phyloP scores from a whole-genome alignment of 2,329 filamentous ascomycete species.

The Curvularia verruculosa region DNA sequence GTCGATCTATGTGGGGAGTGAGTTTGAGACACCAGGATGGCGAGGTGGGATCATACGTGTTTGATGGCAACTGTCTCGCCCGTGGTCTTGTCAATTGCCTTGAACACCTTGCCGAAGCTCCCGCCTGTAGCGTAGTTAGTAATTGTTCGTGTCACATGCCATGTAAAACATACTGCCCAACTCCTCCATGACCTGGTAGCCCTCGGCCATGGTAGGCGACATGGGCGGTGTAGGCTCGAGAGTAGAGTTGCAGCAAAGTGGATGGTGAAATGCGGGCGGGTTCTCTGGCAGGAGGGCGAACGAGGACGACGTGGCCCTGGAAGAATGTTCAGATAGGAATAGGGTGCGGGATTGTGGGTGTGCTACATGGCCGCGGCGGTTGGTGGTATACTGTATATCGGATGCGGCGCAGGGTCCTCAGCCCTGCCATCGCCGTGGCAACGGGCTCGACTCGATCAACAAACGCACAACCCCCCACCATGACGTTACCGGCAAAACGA shows the following conservation, averaged over 20 bases:
- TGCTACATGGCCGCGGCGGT: conserved; percentile 10
- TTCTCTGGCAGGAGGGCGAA: conserved; percentile 29
- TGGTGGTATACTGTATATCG: conserved; percentile 23
- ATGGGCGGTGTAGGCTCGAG: conserved; percentile 20
- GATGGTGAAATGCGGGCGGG: conserved; percentile 22
- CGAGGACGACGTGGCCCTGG: conserved; percentile 33
- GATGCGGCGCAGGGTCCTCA: conserved; percentile 23
- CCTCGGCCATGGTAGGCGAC: conserved; percentile 69
- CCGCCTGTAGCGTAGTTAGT: conserved; percentile 65
- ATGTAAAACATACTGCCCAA: conserved; percentile 73
- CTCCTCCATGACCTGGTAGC: conserved; percentile 95
- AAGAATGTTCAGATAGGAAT: conserved; percentile 37
- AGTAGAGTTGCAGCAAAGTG: conserved; percentile 13
- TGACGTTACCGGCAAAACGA: conserved; percentile 16
- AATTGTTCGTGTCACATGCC: neutral
- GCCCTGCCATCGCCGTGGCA: conserved; percentile 32
- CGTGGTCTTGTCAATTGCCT: conserved; percentile 87
- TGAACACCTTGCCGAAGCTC: conserved; percentile 96
- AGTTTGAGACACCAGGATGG: conserved; percentile 14
- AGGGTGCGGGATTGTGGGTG: conserved; percentile 21
- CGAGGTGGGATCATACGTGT: conserved; percentile 67
- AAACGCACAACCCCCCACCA: conserved; percentile 30
- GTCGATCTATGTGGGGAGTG: conserved; percentile 74
- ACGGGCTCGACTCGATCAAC: conserved; percentile 32
- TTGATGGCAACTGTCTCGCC: conserved; percentile 97